Base-by-base conservation (phyloP, 371 early-diverging fungal species). In the Smittium mucronatum region DNA sequence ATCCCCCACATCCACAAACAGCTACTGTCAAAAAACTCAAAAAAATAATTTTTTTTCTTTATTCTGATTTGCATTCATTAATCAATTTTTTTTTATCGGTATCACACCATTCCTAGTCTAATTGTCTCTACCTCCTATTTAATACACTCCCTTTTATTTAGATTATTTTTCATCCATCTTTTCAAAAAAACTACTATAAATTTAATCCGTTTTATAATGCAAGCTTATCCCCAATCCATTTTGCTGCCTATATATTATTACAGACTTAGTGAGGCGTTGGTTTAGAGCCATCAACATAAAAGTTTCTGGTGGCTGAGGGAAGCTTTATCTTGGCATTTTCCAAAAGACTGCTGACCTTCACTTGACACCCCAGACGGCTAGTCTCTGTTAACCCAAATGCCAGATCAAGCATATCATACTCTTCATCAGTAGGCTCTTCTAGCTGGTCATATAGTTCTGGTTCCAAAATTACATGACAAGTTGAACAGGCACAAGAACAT, bases 391-490 rank as follows among this genome's bases (percentile, higher is more conserved):
- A 83, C 15, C 94, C 97, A 85, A 95, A 99, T 8, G 99, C 99
- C 75, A 96, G 78, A 81, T 99, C 99, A 66, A 99, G 80, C 93
- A 99, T 94, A 81, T 99, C 99, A 75, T 97, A 95, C 73, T 99
- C 99, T 78, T 98, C 97, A 73, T 99, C 99, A 1, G 91, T 85
- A 2, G 98, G 96, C 73, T 95, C 95, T 66, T 88, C 89, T 70
- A 98, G 82, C 73, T 85, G 87, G 63, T 93, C 87, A 79, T 88
- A 99, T 70, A 90, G 83, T 35, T 88, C 81, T 26, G 86, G 89
- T 1, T 94, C 94, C 69, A 94, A 79, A 67, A 98, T 89, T 64
- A 99, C 93, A 77, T 99, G 99, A 80, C 99, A 96, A 0, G 95
- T 95, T 15, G 95, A 94, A 73, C 95, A 95, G 1, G 95, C 97